A percentile compares a stretch with the other conserved stretches of the same genome.
Evolutionary conservation across 164 flowering plant species (phyloP).

Genomic region (Pachysandra terminalis): DNA sequence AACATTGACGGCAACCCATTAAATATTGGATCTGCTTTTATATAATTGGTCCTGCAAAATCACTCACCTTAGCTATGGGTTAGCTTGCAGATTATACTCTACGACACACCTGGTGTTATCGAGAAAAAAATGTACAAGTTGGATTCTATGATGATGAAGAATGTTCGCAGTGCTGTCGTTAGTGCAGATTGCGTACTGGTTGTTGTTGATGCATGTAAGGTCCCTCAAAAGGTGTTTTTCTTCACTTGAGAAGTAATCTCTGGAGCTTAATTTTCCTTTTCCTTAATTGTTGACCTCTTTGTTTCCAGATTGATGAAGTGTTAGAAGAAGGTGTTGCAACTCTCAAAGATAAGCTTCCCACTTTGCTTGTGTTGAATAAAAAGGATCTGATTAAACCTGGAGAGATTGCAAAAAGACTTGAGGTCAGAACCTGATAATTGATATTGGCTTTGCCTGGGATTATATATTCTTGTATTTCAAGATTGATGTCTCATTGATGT

Average conservation of each 20-base stretch:
- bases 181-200: slow-evolving; percentile 92
- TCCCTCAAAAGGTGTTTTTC: slow-evolving; percentile 69
- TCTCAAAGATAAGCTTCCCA: slow-evolving; percentile 58
- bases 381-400: slow-evolving; percentile 96
- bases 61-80: slow-evolving; percentile 17
- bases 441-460: background rate
- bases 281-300: slow-evolving; percentile 8
- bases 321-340: slow-evolving; percentile 73
- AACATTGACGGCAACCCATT: no score
- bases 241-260: background rate
- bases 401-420: slow-evolving; percentile 87
- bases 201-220: slow-evolving; percentile 89
- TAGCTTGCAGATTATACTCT: slow-evolving; percentile 85
- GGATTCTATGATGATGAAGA: slow-evolving; percentile 98
- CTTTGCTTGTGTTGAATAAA: slow-evolving; percentile 83
- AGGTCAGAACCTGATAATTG: slow-evolving; percentile 44
- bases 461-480: background rate
- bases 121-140: slow-evolving; percentile 93
- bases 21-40: no score
- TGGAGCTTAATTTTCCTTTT: slow-evolving; percentile 5
- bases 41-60: slow-evolving; percentile 1
- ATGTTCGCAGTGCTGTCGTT: slow-evolving; percentile 80
- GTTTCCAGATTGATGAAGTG: slow-evolving; percentile 75
- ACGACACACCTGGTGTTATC: slow-evolving; percentile 97
- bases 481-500: background rate